phyloP scores from a whole-genome alignment of 208 protist genomes.

The Acanthamoeba royreba region DNA sequence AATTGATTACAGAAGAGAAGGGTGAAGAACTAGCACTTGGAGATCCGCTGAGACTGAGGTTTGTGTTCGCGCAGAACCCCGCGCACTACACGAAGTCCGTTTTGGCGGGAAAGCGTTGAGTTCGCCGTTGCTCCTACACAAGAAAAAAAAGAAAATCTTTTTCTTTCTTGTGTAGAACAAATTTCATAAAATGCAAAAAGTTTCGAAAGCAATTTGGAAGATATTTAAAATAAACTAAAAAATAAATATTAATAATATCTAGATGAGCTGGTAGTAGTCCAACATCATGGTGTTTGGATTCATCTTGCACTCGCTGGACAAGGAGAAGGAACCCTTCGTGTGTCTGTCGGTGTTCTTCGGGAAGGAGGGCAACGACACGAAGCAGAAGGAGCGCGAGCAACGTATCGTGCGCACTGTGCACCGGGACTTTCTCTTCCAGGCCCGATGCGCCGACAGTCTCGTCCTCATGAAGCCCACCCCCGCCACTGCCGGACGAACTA shows the following conservation, averaged over 20 bases:
- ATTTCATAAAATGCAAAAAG: not conserved
- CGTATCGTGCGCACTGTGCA: not conserved
- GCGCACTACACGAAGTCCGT: not conserved
- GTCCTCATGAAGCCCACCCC: not conserved
- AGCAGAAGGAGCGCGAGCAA: not conserved
- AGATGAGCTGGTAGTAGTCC: too few relatives aligned
- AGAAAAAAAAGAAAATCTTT: not conserved
- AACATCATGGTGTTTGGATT: conserved; percentile 10
- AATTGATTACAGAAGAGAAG: not conserved
- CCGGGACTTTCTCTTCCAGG: not conserved
- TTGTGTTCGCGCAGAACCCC: too few relatives aligned
- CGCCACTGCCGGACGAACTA: not conserved
- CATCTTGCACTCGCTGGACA: not conserved
- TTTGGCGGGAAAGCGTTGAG: not conserved
- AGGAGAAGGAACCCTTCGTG: not conserved
- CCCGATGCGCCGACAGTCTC: not conserved
- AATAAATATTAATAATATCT: too few relatives aligned
- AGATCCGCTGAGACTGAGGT: too few relatives aligned
- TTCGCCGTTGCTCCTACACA: not conserved
- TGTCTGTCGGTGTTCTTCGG: not conserved
- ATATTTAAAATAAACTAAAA: not conserved
- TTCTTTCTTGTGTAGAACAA: too few relatives aligned
- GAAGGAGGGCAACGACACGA: not conserved
- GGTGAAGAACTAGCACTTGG: too few relatives aligned
- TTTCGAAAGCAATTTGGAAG: not conserved